Evolutionary conservation across 2,329 filamentous ascomycete species (phyloP).

Genomic region (Aspergillus pseudoviridinutans): DNA sequence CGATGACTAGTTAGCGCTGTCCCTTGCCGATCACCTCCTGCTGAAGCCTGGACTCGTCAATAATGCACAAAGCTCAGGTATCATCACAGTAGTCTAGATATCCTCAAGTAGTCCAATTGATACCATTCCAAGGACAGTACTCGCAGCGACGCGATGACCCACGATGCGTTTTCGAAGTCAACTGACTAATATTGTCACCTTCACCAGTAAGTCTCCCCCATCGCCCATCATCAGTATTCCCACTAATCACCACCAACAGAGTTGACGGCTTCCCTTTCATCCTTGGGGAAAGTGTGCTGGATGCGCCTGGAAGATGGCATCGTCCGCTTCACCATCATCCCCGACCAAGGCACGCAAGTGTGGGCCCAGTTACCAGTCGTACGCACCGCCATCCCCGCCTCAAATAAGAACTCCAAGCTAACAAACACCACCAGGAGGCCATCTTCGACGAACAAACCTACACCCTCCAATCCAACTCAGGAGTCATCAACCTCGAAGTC

Average conservation of each 20-base stretch:
- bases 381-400: slow-evolving; percentile 13
- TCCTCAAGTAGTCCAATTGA: not conserved
- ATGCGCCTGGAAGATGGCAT: slow-evolving; percentile 81
- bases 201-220: slow-evolving; percentile 45
- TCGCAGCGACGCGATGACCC: not conserved
- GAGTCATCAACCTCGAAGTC: slow-evolving; percentile 94
- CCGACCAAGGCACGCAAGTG: slow-evolving; percentile 90
- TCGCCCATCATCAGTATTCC: slow-evolving; percentile 13
- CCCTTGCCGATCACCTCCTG: not conserved
- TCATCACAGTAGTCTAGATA: not conserved
- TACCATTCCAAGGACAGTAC: not conserved
- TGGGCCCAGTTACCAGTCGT: slow-evolving; percentile 69
- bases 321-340: slow-evolving; percentile 91
- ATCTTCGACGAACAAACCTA: slow-evolving; percentile 78
- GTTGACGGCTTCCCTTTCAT: slow-evolving; percentile 59
- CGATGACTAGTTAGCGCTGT: not conserved
- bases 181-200: slow-evolving; percentile 36
- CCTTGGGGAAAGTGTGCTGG: slow-evolving; percentile 81
- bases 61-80: not conserved
- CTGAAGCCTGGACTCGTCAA: not conserved
- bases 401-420: not conserved
- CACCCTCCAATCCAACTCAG: slow-evolving; percentile 81
- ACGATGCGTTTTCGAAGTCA: slow-evolving; percentile 34
- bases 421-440: slow-evolving; percentile 53
- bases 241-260: slow-evolving; percentile 40